Evolutionary conservation across 2,329 filamentous ascomycete genomes (phyloP).

Genomic region (Aspergillus jensenii): DNA sequence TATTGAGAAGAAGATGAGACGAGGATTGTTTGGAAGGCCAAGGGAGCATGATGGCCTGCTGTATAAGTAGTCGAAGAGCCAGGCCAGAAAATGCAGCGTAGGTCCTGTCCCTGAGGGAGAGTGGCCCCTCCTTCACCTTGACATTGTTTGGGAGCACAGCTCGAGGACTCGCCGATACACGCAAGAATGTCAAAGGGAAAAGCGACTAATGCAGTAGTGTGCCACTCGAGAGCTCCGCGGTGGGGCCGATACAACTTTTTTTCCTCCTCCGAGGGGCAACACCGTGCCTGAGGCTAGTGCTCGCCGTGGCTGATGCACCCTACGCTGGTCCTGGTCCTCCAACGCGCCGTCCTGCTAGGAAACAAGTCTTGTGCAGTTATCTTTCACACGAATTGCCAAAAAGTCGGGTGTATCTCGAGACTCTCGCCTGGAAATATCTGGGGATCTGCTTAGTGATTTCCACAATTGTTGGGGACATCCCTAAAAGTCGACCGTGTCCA

Average conservation of each 20-base stretch:
- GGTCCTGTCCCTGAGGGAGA: conserved; percentile 4
- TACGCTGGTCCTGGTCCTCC: neutral
- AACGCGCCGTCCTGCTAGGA: neutral
- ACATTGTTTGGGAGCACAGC: neutral
- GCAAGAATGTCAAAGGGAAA: conserved; percentile 8
- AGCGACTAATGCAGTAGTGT: conserved; percentile 1
- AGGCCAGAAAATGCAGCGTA: conserved; percentile 12
- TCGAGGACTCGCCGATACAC: neutral
- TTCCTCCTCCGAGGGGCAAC: conserved; percentile 9
- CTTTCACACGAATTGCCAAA: neutral
- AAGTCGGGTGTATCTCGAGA: neutral
- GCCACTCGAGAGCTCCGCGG: conserved; percentile 7
- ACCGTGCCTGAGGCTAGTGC: conserved; percentile 10
- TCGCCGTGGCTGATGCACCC: neutral
- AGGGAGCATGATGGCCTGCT: conserved; percentile 7
- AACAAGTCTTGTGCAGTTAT: neutral
- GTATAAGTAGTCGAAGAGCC: conserved; percentile 9
- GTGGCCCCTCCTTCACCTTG: conserved; percentile 3
- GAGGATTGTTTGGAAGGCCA: conserved; percentile 13
- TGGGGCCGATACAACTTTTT: conserved; percentile 5
- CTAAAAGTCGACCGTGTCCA: conserved; percentile 18
- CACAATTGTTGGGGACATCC: conserved; percentile 15
- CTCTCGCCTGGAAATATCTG: neutral
- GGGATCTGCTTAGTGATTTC: conserved; percentile 20
- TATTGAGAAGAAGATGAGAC: conserved; percentile 6